Conservation (phyloP, 2,329 filamentous ascomycete species). For the Epichloe amarillans region DNA sequence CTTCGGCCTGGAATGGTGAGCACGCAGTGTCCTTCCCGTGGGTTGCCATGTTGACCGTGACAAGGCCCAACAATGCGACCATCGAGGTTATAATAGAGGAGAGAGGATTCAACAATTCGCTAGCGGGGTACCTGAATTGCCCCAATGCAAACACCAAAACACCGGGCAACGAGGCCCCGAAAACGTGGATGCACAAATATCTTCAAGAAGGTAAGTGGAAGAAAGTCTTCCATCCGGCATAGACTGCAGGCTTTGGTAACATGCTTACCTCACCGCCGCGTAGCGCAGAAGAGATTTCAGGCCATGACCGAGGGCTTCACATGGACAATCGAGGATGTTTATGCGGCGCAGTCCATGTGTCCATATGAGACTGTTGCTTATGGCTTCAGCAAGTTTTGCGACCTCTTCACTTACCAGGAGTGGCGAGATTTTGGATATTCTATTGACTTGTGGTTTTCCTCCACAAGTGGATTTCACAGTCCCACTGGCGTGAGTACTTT, state of each 20-base stretch:
- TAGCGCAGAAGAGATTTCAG: constrained; percentile 46
- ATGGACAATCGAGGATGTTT: constrained; percentile 51
- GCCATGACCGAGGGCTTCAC: constrained; percentile 41
- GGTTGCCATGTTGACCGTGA: background rate
- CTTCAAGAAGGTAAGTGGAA: constrained; percentile 38
- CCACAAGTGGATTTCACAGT: constrained; percentile 47
- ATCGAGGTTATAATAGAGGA: constrained; percentile 60
- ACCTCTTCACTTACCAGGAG: constrained; percentile 61
- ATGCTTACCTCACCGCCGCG: background rate
- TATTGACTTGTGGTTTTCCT: constrained; percentile 52
- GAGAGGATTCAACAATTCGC: constrained; percentile 52
- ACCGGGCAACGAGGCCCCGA: constrained; percentile 38
- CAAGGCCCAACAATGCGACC: constrained; percentile 52
- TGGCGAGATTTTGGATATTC: constrained; percentile 62
- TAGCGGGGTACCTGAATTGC: constrained; percentile 55
- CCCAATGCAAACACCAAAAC: constrained; percentile 42
- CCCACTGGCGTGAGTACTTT: constrained; percentile 41
- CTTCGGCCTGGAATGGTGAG: constrained; percentile 57
- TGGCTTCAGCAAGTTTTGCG: constrained; percentile 61
- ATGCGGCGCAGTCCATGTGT: constrained; percentile 58
- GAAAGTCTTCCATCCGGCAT: too few relatives aligned
- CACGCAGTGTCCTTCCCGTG: background rate
- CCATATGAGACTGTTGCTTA: constrained; percentile 68
- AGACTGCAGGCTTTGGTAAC: too few relatives aligned
- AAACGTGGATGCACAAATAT: constrained; percentile 51